Percentiles rank a stretch among this genome's conserved stretches.
These are phyloP conservation scores for Aureobasidium sp. DNA, from an alignment of 2,329 filamentous ascomycete species.

Conservation along the genomic window DNA sequence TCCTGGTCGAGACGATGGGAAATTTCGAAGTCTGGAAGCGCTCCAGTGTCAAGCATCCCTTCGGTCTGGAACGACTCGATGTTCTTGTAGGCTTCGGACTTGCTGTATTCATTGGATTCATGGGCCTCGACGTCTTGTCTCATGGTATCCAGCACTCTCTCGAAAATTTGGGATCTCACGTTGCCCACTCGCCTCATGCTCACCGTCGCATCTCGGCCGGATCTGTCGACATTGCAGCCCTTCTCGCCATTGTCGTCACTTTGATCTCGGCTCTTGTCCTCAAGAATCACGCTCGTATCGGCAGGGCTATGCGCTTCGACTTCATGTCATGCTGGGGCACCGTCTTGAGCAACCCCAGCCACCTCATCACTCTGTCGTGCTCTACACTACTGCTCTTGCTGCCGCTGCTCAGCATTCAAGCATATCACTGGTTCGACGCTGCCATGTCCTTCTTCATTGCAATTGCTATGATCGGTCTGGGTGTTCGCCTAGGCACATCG, in stretches of 20 bases:
- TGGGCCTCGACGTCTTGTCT: constrained; percentile 88
- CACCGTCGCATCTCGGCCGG: constrained; percentile 63
- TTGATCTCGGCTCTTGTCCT: constrained; percentile 78
- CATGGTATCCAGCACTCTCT: constrained; percentile 92
- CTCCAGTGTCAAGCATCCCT: constrained; percentile 85
- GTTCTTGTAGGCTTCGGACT: constrained; percentile 93
- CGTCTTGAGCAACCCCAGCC: constrained; percentile 87
- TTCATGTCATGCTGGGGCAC: constrained; percentile 74
- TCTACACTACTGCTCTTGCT: constrained; percentile 71
- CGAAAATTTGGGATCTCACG: constrained; percentile 61
- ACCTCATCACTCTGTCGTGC: constrained; percentile 87
- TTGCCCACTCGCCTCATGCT: constrained; percentile 46
- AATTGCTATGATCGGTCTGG: constrained; percentile 78
- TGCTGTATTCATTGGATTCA: constrained; percentile 93
- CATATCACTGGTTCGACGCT: constrained; percentile 76
- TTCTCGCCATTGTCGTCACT: constrained; percentile 74
- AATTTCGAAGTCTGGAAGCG: constrained; percentile 98
- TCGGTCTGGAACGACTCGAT: constrained; percentile 76
- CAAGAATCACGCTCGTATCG: constrained; percentile 85
- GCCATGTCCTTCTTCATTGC: constrained; percentile 74
- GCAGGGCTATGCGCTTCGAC: constrained; percentile 78
- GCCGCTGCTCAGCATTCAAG: constrained; percentile 69
- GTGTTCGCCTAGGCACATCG: constrained; percentile 71
- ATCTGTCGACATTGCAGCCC: constrained; percentile 70
- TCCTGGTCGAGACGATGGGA: constrained; percentile 81